Evolutionary conservation across 805 yeast genomes (phyloP).

Genomic region (Saturnispora sekii): DNA sequence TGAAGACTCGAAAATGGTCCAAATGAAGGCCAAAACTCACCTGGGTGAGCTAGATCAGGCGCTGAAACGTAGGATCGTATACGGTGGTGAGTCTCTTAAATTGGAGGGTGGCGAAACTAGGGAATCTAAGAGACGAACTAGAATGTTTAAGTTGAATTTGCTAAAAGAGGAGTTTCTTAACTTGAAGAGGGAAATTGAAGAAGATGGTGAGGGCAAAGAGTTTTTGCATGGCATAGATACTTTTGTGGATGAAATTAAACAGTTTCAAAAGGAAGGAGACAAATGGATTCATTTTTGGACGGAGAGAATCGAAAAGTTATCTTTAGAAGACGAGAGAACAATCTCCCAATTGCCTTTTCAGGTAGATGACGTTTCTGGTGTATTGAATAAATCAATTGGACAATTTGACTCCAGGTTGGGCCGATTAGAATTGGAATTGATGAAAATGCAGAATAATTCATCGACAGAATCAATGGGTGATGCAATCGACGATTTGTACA

Average conservation of each 20-base stretch:
- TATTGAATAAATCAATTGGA: neutral
- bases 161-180: constrained; percentile 10
- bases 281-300: constrained; percentile 10
- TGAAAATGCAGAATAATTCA: neutral
- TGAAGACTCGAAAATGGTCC: constrained; percentile 1
- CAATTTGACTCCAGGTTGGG: constrained; percentile 12
- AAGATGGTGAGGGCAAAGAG: constrained; percentile 1
- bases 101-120: neutral
- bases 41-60: constrained; percentile 6
- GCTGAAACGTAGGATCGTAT: constrained; percentile 1
- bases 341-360: neutral
- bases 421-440: constrained; percentile 10
- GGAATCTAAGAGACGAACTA: neutral
- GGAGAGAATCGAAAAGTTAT: neutral
- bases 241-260: neutral
- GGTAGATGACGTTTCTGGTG: neutral
- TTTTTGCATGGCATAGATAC: constrained; percentile 1
- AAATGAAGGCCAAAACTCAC: constrained; percentile 1
- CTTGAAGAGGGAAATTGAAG: constrained; percentile 10
- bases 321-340: neutral
- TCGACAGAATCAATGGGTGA: constrained; percentile 16
- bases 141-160: constrained; percentile 8
- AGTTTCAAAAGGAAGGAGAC: constrained; percentile 1
- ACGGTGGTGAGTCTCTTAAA: no score
- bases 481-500: constrained; percentile 20